A percentile compares a stretch with the other conserved stretches of the same genome.
These are phyloP conservation scores for Triticum monococcum DNA, from an alignment of 176 grass and related monocot genomes.

Conservation along the genomic window DNA sequence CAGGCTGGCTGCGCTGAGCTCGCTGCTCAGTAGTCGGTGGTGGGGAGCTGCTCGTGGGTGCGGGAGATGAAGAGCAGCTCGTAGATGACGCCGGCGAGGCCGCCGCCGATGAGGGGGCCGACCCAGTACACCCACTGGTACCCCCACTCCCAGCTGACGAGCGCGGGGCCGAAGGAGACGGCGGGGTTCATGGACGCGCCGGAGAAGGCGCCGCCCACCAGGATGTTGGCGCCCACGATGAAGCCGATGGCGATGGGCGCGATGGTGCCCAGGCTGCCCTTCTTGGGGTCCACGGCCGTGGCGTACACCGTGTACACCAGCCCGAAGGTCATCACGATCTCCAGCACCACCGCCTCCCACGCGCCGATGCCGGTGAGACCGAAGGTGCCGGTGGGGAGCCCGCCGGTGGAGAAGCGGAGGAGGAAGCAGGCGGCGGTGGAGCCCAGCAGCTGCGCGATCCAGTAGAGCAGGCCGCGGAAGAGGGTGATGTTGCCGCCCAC, in stretches of 20 bases:
- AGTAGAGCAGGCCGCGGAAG: constrained; percentile 81
- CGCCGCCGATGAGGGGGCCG: constrained; percentile 83
- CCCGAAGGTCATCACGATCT: constrained; percentile 98
- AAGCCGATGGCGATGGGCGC: constrained; percentile 93
- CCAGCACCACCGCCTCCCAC: constrained; percentile 68
- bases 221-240: constrained; percentile 94
- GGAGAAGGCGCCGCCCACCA: constrained; percentile 74
- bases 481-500: constrained; percentile 96
- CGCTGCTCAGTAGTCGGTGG: constrained; percentile 55
- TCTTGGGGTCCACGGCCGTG: constrained; percentile 85
- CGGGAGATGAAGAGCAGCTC: constrained; percentile 74
- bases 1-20: too few relatives aligned
- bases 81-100: constrained; percentile 75
- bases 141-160: constrained; percentile 89
- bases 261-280: constrained; percentile 80
- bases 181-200: constrained; percentile 99
- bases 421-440: constrained; percentile 76
- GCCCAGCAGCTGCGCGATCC: constrained; percentile 85
- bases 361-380: constrained; percentile 54
- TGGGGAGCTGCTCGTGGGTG: constrained; percentile 81
- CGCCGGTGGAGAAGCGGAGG: constrained; percentile 76
- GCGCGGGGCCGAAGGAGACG: constrained; percentile 84
- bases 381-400: constrained; percentile 67
- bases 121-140: constrained; percentile 96
- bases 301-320: constrained; percentile 98